A percentile compares a stretch with the other conserved stretches of the same genome.
These are phyloP conservation scores for Penicillium egyptiacum DNA, from an alignment of 495 filamentous ascomycete species.

Conservation along the genomic window DNA sequence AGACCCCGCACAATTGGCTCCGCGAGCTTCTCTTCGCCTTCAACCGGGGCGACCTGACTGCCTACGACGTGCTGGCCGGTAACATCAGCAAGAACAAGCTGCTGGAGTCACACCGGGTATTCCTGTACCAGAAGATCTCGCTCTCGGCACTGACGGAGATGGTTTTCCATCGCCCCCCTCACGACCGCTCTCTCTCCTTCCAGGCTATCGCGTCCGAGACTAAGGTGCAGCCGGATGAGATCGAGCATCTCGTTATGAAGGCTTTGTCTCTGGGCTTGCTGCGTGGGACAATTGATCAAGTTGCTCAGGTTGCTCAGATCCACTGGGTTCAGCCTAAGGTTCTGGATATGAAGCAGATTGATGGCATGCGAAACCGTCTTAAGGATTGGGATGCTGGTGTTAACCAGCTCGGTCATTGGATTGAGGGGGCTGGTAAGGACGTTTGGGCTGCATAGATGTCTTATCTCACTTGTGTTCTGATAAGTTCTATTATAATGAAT, in stretches of 20 bases:
- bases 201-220: slow-evolving; percentile 84
- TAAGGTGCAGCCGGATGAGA: slow-evolving; percentile 84
- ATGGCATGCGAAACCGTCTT: slow-evolving; percentile 83
- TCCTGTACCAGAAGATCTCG: slow-evolving; percentile 96
- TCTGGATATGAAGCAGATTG: slow-evolving; percentile 92
- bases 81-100: slow-evolving; percentile 76
- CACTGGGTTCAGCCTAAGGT: slow-evolving; percentile 99
- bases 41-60: slow-evolving; percentile 89
- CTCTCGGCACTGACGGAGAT: slow-evolving; percentile 92
- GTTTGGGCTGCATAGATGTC: slow-evolving; percentile 75
- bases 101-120: slow-evolving; percentile 73
- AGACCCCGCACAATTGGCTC: slow-evolving; percentile 73
- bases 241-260: slow-evolving; percentile 99
- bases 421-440: slow-evolving; percentile 83
- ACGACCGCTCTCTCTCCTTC: slow-evolving; percentile 93
- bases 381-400: slow-evolving; percentile 95
- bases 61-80: slow-evolving; percentile 76
- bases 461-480: slow-evolving; percentile 13
- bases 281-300: slow-evolving; percentile 92
- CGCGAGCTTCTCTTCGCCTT: slow-evolving; percentile 93
- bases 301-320: slow-evolving; percentile 88
- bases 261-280: slow-evolving; percentile 89
- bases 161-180: slow-evolving; percentile 92
- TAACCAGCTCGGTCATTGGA: slow-evolving; percentile 92
- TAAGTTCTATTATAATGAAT: slow-evolving; percentile 30